Base-by-base conservation (phyloP, 1,284 basidiomycete species). In the Sphaerobolus stellatus region DNA sequence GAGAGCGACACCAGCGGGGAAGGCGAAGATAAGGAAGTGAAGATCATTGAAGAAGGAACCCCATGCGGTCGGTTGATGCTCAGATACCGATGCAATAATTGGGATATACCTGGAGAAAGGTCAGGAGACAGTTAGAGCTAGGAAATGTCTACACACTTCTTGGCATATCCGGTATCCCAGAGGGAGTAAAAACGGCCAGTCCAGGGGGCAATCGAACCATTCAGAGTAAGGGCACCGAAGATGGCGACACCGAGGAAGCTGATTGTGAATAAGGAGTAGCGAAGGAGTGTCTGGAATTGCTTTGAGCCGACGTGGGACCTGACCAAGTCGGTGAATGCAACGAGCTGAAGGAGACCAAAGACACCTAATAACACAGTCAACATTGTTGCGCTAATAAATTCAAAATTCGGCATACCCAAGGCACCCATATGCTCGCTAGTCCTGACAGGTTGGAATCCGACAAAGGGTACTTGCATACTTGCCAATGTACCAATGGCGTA, bases 381-480 rank as follows among this genome's bases (percentile, higher is more conserved):
- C 27, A 57, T n/a, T 38, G n/a, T 38, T 38, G 41, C 22, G 41
- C 13, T 43, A n/a, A n/a, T n/a, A n/a, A 48, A 11, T 30, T 47
- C 48, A 52, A 18, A 24, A 34, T 31, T 18, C 11, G 2, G 68
- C 72, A 44, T 66, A 83, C 93, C 96, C 55, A 99, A 81, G 2
- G 97, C 95, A 6, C 92, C 95, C 96, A 99, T 99, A 72, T 99
- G 97, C 75, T 99, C 97, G 61, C 92, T 94, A 1, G 97, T 99
- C 47, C 89, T 83, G 33, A 99, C 88, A n/a, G 97, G 97, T 65
- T 98, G 93, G 82, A 98, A 99, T 34, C 96, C 96, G 61, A 99
- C 97, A 66, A 99, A 99, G 3, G 97, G 97, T 1, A 99, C 96
- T 73, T 98, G 94, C 97, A 99, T 99, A 66, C 93, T 96, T 5